phyloP scores from a whole-genome alignment of 495 filamentous ascomycete species.

The Monascus purpureus region DNA sequence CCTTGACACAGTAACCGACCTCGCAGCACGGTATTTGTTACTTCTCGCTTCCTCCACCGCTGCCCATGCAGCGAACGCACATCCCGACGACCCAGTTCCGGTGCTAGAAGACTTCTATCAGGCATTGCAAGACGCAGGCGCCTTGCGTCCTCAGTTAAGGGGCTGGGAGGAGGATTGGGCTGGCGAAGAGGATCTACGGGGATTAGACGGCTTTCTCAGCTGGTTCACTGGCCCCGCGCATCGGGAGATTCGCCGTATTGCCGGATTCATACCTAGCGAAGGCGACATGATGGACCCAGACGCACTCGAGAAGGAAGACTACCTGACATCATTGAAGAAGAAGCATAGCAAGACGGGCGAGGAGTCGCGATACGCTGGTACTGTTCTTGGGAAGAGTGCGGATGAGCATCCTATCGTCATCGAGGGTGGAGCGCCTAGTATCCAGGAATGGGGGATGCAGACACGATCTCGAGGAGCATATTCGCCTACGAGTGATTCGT shows the following conservation, averaged over 20 bases:
- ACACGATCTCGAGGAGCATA: slow-evolving; percentile 19
- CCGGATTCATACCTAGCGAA: slow-evolving; percentile 37
- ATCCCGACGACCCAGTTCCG: slow-evolving; percentile 33
- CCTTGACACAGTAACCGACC: slow-evolving; percentile 62
- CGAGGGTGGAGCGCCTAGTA: slow-evolving; percentile 56
- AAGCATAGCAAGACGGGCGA: slow-evolving; percentile 75
- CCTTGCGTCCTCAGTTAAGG: slow-evolving; percentile 45
- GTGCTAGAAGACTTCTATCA: slow-evolving; percentile 66
- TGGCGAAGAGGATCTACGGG: slow-evolving; percentile 57
- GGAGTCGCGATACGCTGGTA: slow-evolving; percentile 67
- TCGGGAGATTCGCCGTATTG: slow-evolving; percentile 56
- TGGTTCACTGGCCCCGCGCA: slow-evolving; percentile 60
- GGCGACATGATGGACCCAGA: slow-evolving; percentile 32
- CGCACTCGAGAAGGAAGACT: slow-evolving; percentile 50
- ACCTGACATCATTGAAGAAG: slow-evolving; percentile 62
- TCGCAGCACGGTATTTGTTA: slow-evolving; percentile 59
- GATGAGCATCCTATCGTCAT: slow-evolving; percentile 54
- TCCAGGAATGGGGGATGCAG: slow-evolving; percentile 49
- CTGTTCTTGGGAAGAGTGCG: slow-evolving; percentile 54
- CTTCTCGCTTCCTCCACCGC: slow-evolving; percentile 52
- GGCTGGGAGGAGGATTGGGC: slow-evolving; percentile 43
- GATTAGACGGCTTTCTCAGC: slow-evolving; percentile 54
- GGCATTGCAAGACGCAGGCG: slow-evolving; percentile 64
- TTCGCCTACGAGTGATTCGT: slow-evolving; percentile 21
- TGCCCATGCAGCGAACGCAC: slow-evolving; percentile 40